phyloP scores from a whole-genome alignment of 1,284 basidiomycete species.

The Apiotrichum montevideense region DNA sequence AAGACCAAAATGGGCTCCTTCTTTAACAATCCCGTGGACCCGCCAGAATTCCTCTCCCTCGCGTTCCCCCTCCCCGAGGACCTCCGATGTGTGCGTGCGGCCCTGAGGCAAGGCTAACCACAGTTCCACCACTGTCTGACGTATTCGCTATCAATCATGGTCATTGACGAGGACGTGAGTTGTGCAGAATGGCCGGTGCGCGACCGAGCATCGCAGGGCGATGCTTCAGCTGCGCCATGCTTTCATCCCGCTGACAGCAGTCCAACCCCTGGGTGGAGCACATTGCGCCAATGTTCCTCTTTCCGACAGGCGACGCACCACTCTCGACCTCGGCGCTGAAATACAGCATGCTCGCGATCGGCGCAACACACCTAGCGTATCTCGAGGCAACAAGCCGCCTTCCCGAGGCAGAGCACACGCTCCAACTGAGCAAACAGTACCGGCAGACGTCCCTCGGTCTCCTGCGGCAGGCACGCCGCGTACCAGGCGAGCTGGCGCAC shows the following conservation, averaged over 20 bases:
- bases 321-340: conserved; percentile 30
- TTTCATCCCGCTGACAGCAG: neutral
- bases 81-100: conserved; percentile 28
- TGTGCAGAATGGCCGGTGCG: too few species aligned
- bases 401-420: conserved; percentile 10
- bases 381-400: conserved; percentile 13
- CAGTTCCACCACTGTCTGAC: conserved; percentile 42
- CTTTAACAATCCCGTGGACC: conserved; percentile 28
- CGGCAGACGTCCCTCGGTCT: conserved; percentile 22
- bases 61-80: conserved; percentile 33
- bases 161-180: conserved; percentile 25
- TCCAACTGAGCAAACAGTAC: conserved; percentile 21
- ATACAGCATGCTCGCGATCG: conserved; percentile 29
- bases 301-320: conserved; percentile 25
- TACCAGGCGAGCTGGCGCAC: conserved; percentile 22
- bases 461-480: conserved; percentile 23
- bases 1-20: conserved; percentile 39
- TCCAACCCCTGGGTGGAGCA: conserved; percentile 38
- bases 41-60: conserved; percentile 32
- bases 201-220: too few species aligned
- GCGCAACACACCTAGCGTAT: conserved; percentile 27
- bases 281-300: conserved; percentile 34
- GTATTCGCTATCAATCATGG: conserved; percentile 37
- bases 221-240: too few species aligned
- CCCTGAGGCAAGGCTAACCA: neutral